Percentiles rank a stretch among this genome's conserved stretches.
phyloP scores from a whole-genome alignment of 1,139 yeast genomes.

The Candida freyschussii region DNA sequence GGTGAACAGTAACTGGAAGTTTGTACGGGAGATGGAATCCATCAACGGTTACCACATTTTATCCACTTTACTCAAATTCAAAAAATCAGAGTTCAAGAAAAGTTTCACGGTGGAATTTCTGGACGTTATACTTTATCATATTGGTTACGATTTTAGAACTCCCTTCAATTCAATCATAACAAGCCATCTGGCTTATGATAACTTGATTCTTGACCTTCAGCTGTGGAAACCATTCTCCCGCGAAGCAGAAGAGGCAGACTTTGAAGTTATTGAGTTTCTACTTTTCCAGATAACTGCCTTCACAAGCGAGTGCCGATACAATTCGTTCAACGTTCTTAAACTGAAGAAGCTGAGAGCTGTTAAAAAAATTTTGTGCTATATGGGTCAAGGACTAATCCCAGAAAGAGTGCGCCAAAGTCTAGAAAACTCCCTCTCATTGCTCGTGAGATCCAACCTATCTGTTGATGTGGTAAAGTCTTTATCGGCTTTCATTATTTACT shows the following conservation, averaged over 20 bases:
- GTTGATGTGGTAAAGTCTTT: slow-evolving; percentile 36
- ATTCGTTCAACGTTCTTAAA: slow-evolving; percentile 44
- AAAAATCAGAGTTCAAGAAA: slow-evolving; percentile 26
- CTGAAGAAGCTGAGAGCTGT: slow-evolving; percentile 50
- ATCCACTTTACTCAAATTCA: slow-evolving; percentile 35
- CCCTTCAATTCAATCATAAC: slow-evolving; percentile 41
- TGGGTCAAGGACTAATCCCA: slow-evolving; percentile 38
- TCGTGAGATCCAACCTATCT: slow-evolving; percentile 37
- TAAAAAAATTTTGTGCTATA: slow-evolving; percentile 47
- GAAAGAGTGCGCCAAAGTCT: slow-evolving; percentile 33
- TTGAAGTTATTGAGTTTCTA: slow-evolving; percentile 44
- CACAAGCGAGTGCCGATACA: slow-evolving; percentile 45
- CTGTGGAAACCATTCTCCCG: slow-evolving; percentile 37
- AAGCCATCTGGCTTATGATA: slow-evolving; percentile 42
- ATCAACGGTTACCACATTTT: slow-evolving; percentile 40
- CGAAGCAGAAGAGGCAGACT: slow-evolving; percentile 23
- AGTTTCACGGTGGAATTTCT: slow-evolving; percentile 31
- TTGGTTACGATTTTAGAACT: slow-evolving; percentile 40
- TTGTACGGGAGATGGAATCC: slow-evolving; percentile 35
- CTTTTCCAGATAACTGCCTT: slow-evolving; percentile 54
- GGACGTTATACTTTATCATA: slow-evolving; percentile 36
- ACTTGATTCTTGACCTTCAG: slow-evolving; percentile 43
- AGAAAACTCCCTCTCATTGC: slow-evolving; percentile 32
- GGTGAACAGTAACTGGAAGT: slow-evolving; percentile 29
- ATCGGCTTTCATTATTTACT: slow-evolving; percentile 38